Evolutionary conservation across 78 protist genomes (phyloP).

Genomic region (Monocercomonoides exilis): DNA sequence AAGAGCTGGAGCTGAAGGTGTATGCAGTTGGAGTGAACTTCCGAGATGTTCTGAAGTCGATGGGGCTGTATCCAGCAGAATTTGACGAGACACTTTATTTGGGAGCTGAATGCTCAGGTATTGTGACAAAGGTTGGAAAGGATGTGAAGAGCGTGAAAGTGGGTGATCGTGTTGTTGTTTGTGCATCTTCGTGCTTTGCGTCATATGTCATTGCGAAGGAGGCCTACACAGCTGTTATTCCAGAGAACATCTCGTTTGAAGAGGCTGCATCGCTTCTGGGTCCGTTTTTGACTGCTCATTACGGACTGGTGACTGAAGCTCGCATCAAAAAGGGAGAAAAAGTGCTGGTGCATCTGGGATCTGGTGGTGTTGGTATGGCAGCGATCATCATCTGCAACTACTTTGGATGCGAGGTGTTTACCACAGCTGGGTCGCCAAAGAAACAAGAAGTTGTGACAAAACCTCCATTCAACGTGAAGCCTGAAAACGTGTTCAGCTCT

Average conservation of each 20-base stretch:
- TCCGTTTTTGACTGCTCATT: constrained; percentile 62
- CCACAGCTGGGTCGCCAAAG: background rate
- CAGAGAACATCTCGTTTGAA: constrained; percentile 30
- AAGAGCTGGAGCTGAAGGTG: constrained; percentile 15
- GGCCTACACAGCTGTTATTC: constrained; percentile 35
- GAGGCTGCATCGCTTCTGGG: constrained; percentile 59
- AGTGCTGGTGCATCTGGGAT: constrained; percentile 35
- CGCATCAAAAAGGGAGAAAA: constrained; percentile 7
- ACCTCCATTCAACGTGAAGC: constrained; percentile 10
- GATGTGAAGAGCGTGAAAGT: background rate
- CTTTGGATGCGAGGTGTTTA: background rate
- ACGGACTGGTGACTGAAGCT: constrained; percentile 31
- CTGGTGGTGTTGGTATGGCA: constrained; percentile 33
- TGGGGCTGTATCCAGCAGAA: background rate
- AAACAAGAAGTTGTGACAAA: background rate
- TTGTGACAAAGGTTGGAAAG: background rate
- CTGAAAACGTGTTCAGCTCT: constrained; percentile 16
- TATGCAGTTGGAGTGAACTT: background rate
- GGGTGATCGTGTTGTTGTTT: constrained; percentile 4
- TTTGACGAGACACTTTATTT: constrained; percentile 11
- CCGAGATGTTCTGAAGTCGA: background rate
- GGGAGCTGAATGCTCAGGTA: constrained; percentile 22
- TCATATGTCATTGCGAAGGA: constrained; percentile 40
- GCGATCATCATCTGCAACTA: background rate
- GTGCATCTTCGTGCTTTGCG: constrained; percentile 17